Evolutionary conservation across 2,329 filamentous ascomycete genomes (phyloP), one percentile per base, ranked within the genome.

Genomic region (Penicillium paneum): DNA sequence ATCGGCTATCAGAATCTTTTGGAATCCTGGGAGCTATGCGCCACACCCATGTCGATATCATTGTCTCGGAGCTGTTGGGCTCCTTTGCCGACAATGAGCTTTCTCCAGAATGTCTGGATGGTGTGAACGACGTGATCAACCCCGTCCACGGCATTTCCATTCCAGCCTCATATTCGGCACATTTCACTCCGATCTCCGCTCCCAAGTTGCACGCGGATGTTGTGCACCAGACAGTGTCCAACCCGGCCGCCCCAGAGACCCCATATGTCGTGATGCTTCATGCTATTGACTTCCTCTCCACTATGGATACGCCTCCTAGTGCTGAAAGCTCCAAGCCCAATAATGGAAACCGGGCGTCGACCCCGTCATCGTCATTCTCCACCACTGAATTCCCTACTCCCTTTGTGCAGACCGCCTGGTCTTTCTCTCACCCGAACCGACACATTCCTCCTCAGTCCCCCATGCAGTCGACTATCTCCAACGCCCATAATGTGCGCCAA

Each of bases 11-110:
- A 34, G 58, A 55, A 45, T 50, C 56, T 41, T 50, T 49, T 29
- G 80, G 6, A 76, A 83, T 61, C 81, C 83, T 62, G 85, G 40
- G 38, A 12, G 55, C 58, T 35, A 39, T 58, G 52, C 45, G 60
- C 36, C 45, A 64, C 38, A 73, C 73, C 38, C 74, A 73, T 19
- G 72, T 99, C 39, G 94, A 99, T 71, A 96, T 99, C 51, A 78
- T 99, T 3, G 86, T 99, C 28, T 97, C 92, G 2, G 94, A 99
- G 73, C 83, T 99, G 0, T 83, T 99, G 0, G 94, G 74, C 35
- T 97, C 92, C 2, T 99, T 97, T 69, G 94, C 87, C 24, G 94
- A 99, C 74, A 99, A 99, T 68, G 94, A 99, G 74, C 83, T 99
- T 10, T 96, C 91, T 0, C 94, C 94, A 0, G 94, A 99, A 76